Evolutionary conservation across 495 filamentous ascomycete species (phyloP).

Genomic region (Cryomyces minteri): DNA sequence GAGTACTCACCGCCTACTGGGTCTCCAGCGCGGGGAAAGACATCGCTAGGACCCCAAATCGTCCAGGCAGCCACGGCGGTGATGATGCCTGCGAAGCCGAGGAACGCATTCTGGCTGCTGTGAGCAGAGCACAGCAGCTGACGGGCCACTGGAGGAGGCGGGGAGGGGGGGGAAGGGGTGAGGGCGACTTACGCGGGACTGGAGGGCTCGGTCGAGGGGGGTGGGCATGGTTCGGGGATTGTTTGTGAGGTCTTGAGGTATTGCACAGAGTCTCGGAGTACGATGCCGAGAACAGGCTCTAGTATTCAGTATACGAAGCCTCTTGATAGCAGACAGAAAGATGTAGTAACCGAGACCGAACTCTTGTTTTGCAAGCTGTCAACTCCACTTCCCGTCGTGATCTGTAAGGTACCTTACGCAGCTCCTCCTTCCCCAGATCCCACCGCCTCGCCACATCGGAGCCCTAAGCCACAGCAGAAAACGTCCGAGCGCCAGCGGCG

Average conservation of each 20-base stretch:
- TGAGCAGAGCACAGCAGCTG: not conserved
- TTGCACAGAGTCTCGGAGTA: too few relatives aligned
- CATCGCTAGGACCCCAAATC: conserved; percentile 10
- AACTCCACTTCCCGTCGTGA: too few relatives aligned
- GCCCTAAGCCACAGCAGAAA: too few relatives aligned
- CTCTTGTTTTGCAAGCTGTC: too few relatives aligned
- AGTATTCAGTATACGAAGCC: too few relatives aligned
- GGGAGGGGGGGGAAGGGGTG: not conserved
- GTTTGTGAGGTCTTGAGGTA: not conserved
- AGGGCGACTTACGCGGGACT: conserved; percentile 2
- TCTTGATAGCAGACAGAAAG: too few relatives aligned
- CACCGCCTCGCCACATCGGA: too few relatives aligned
- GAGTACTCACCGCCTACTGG: conserved; percentile 4
- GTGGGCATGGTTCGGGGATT: conserved; percentile 7
- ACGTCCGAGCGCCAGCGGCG: too few relatives aligned
- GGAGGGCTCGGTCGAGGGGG: conserved; percentile 11
- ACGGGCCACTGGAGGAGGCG: not conserved
- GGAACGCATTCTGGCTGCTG: conserved; percentile 9
- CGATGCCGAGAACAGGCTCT: too few relatives aligned
- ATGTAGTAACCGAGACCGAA: too few relatives aligned
- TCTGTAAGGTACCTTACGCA: too few relatives aligned
- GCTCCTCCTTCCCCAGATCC: too few relatives aligned
- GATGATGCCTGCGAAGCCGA: conserved; percentile 12
- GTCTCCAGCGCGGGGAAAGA: conserved; percentile 9
- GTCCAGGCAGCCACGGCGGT: conserved; percentile 12